phyloP scores from a whole-genome alignment of 2,329 filamentous ascomycete genomes.

The Calcarisporium arbuscula region DNA sequence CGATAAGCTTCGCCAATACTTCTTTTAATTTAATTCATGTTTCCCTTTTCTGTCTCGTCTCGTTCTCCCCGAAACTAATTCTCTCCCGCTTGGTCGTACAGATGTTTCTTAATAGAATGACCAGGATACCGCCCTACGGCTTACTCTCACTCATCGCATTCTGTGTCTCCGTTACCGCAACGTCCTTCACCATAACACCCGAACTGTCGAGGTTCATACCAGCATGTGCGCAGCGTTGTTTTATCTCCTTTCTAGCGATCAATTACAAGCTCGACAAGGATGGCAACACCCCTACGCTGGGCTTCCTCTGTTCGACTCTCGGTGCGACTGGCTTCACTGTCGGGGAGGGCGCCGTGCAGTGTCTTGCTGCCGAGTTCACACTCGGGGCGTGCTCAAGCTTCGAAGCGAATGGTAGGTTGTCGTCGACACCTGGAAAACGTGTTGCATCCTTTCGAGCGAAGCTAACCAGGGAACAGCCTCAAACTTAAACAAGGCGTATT shows the following conservation, averaged over 20 bases:
- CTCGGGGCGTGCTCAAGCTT: conserved; percentile 44
- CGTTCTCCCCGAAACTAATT: conserved; percentile 6
- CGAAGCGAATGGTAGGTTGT: conserved; percentile 29
- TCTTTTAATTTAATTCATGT: too few relatives aligned
- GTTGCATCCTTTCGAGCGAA: background rate
- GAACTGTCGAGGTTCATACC: conserved; percentile 43
- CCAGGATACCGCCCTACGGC: conserved; percentile 24
- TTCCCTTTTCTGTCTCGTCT: too few relatives aligned
- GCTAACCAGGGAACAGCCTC: conserved; percentile 23
- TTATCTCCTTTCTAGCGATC: conserved; percentile 54
- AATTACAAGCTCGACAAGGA: conserved; percentile 50
- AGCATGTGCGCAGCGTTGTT: conserved; percentile 53
- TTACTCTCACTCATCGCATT: conserved; percentile 26
- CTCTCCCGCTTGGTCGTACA: conserved; percentile 13
- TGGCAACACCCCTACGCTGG: conserved; percentile 37
- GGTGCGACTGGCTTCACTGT: conserved; percentile 59
- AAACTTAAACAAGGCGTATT: conserved; percentile 43
- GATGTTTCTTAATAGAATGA: conserved; percentile 40
- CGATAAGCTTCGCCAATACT: too few relatives aligned
- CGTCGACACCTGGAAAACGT: background rate
- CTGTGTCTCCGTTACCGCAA: conserved; percentile 17
- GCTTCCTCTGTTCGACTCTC: conserved; percentile 56
- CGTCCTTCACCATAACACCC: conserved; percentile 24
- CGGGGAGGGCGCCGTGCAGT: conserved; percentile 66
- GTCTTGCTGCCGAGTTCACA: conserved; percentile 49